Conservation (phyloP, 1,284 basidiomycete species). For the Pulveroboletus sp. region DNA sequence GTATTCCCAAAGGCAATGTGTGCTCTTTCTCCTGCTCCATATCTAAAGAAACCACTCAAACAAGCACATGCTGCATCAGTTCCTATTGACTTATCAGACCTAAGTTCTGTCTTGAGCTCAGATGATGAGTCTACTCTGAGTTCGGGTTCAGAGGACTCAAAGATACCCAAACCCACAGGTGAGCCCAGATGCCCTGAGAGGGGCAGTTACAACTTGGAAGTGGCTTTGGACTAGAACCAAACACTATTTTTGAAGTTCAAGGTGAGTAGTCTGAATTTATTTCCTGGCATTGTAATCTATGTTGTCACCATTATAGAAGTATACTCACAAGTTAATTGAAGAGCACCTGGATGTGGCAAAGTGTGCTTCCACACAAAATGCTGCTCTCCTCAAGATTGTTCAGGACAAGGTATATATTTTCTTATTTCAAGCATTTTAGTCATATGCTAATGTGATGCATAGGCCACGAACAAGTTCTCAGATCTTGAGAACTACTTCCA, state of each 20-base stretch:
- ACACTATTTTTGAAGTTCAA: background rate
- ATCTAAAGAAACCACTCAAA: background rate
- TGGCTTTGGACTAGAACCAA: background rate
- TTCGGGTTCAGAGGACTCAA: background rate
- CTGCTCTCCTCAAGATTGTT: background rate
- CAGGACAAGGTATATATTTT: background rate
- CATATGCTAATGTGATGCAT: background rate
- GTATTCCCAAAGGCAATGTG: background rate
- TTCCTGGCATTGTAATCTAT: too few species aligned
- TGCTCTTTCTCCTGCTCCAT: background rate
- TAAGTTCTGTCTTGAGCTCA: background rate
- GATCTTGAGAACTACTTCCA: background rate
- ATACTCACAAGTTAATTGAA: background rate
- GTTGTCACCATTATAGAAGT: too few species aligned
- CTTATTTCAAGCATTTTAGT: background rate
- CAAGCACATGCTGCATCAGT: background rate
- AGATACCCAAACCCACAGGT: slow-evolving; percentile 7
- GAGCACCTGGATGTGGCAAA: slow-evolving; percentile 7
- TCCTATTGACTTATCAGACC: background rate
- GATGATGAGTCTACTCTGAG: background rate
- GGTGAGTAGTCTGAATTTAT: background rate
- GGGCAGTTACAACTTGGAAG: slow-evolving; percentile 10
- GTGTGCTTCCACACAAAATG: slow-evolving; percentile 7
- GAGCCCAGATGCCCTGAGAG: slow-evolving; percentile 6
- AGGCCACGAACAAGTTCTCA: background rate